These are phyloP conservation scores for Protostelium mycophagum DNA, from an alignment of 78 protist species.

Conservation along the genomic window DNA sequence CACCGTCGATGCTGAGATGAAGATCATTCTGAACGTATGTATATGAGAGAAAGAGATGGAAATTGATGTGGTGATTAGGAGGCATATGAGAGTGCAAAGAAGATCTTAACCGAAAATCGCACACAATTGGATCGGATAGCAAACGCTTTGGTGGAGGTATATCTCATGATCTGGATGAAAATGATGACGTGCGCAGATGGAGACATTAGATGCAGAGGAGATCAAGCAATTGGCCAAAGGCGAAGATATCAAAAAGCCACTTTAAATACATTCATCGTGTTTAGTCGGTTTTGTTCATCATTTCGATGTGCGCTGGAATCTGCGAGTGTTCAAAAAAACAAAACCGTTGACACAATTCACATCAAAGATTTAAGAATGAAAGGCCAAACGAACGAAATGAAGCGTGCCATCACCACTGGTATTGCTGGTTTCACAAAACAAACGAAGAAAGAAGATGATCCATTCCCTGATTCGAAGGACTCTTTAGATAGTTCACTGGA, in stretches of 20 bases:
- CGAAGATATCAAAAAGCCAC: neutral
- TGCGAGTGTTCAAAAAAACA: too few species aligned
- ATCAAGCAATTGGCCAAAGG: neutral
- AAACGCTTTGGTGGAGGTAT: slow-evolving; percentile 50
- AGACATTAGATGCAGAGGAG: neutral
- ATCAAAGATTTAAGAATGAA: too few species aligned
- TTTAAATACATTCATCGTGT: neutral
- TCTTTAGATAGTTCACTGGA: too few species aligned
- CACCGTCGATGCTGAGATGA: slow-evolving; percentile 62
- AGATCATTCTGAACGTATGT: slow-evolving; percentile 29
- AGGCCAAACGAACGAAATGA: neutral
- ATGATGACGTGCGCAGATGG: neutral
- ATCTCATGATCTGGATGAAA: neutral
- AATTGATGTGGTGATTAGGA: slow-evolving; percentile 10
- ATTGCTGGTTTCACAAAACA: neutral
- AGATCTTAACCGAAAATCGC: slow-evolving; percentile 26
- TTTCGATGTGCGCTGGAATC: too few species aligned
- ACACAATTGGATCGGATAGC: slow-evolving; percentile 63
- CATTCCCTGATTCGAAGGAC: too few species aligned
- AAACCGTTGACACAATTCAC: too few species aligned
- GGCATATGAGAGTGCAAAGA: slow-evolving; percentile 49
- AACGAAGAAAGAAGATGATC: neutral
- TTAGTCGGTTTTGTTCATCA: neutral
- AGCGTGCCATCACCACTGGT: neutral
- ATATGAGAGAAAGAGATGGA: neutral